Evolutionary conservation across 2,329 filamentous ascomycete species (phyloP), one percentile per base, ranked within the genome.

Genomic region (Trichoderma hamatum): DNA sequence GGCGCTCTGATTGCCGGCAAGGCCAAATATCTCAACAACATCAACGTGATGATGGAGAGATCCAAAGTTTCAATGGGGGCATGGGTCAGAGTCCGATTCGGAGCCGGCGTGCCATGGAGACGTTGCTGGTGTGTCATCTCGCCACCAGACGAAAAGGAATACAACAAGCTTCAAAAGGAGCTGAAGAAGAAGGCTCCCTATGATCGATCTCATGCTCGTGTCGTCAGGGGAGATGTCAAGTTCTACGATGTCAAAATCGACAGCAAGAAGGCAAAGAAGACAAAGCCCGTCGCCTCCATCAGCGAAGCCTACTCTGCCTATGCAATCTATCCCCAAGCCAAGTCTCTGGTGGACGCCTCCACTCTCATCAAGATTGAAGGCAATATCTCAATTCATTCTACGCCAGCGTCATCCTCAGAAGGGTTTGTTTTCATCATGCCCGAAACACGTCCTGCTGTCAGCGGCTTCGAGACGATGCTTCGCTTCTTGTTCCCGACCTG

Each of bases 341-440:
- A 97, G 80, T 91, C 93, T 0, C 83, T 99, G 49, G 96, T 99
- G 69, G 94, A 99, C 73, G 92, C 95, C 70, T 98, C 96, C 1
- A 97, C 95, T 0, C 82, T 99, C 70, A 87, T 98, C 72, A 99
- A 99, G 80, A 87, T 99, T 32, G 96, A 99, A 80, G 96, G 94
- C 11, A 89, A 89, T 71, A 93, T 99, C 70, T 94, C 92, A 0
- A 92, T 97, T 49, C 94, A 97, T 80, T 90, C 91, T 0, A 87
- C 89, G 14, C 90, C 92, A 10, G 89, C 93, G 28, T 90, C 91
- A 0, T 89, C 89, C 2, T 92, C 91, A 0, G 96, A 99, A 78
- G 96, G 96, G 0, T 97, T 97, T 75, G 93, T 99, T 5, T 99
- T 99, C 76, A 90, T 98, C 73, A 97, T 99, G 94, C 96, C 96